Evolutionary conservation across 805 yeast species (phyloP).

Genomic region (Scheffersomyces amazonensis): DNA sequence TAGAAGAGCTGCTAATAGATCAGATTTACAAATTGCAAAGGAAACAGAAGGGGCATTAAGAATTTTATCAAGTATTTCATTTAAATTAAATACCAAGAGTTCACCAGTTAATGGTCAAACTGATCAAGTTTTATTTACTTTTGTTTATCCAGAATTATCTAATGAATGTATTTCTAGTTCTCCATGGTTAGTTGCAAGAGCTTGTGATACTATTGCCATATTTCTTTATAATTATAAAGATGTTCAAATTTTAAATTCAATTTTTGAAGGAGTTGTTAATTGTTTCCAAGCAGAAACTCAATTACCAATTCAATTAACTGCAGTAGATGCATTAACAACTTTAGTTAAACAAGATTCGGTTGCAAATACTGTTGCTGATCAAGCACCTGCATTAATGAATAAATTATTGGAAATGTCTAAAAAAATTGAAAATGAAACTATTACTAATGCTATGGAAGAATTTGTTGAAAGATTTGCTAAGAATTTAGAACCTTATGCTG

Average conservation of each 20-base stretch:
- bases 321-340: slow-evolving; percentile 51
- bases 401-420: slow-evolving; percentile 44
- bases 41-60: slow-evolving; percentile 43
- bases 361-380: slow-evolving; percentile 39
- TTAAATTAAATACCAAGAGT: slow-evolving; percentile 30
- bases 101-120: slow-evolving; percentile 40
- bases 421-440: slow-evolving; percentile 40
- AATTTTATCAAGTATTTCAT: slow-evolving; percentile 37
- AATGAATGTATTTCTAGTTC: slow-evolving; percentile 22
- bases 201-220: slow-evolving; percentile 45
- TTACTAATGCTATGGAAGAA: slow-evolving; percentile 43
- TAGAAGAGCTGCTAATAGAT: slow-evolving; percentile 26
- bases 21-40: slow-evolving; percentile 26
- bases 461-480: slow-evolving; percentile 43
- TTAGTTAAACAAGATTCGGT: slow-evolving; percentile 45
- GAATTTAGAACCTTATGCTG: slow-evolving; percentile 40
- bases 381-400: slow-evolving; percentile 45
- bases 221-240: slow-evolving; percentile 34
- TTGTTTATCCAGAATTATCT: slow-evolving; percentile 39
- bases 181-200: slow-evolving; percentile 45
- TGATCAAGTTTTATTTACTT: slow-evolving; percentile 35
- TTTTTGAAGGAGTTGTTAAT: slow-evolving; percentile 37
- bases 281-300: slow-evolving; percentile 42
- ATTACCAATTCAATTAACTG: slow-evolving; percentile 48
- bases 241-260: slow-evolving; percentile 32